phyloP scores from a whole-genome alignment of 2,329 filamentous ascomycete genomes.

The Cyphellophora europaea region DNA sequence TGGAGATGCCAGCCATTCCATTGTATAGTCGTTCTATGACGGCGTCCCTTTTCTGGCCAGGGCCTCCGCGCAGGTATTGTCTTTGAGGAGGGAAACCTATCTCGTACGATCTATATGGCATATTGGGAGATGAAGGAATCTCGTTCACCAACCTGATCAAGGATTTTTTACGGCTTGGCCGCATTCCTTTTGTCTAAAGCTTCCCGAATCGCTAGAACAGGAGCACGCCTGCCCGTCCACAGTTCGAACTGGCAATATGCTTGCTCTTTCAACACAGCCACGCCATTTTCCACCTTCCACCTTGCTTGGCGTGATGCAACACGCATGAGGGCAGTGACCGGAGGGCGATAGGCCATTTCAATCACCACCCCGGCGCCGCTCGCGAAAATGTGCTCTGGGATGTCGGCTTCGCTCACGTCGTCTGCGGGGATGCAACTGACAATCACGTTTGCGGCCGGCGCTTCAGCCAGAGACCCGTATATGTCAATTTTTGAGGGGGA shows the following conservation, averaged over 20 bases:
- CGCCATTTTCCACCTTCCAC: conserved; percentile 13
- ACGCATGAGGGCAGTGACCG: conserved; percentile 13
- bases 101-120: too few species aligned
- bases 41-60: too few species aligned
- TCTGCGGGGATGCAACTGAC: conserved; percentile 18
- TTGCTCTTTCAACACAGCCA: conserved; percentile 21
- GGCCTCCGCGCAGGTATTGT: too few species aligned
- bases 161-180: too few species aligned
- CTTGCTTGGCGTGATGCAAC: conserved; percentile 9
- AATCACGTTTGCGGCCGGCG: conserved; percentile 12
- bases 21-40: too few species aligned
- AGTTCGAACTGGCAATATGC: conserved; percentile 20
- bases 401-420: conserved; percentile 11
- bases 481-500: conserved; percentile 4
- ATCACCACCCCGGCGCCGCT: conserved; percentile 4
- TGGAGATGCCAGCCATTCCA: too few species aligned
- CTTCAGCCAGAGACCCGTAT: conserved; percentile 8
- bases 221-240: conserved; percentile 14
- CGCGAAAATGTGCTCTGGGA: conserved; percentile 10
- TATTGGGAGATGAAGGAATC: too few species aligned
- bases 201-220: conserved; percentile 3
- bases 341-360: conserved; percentile 20
- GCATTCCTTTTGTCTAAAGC: too few species aligned
- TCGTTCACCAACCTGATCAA: too few species aligned
- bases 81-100: too few species aligned